Evolutionary conservation across 78 protist genomes (phyloP), one percentile per base, ranked within the genome.

Genomic region (Dictyostelium purpureum): DNA sequence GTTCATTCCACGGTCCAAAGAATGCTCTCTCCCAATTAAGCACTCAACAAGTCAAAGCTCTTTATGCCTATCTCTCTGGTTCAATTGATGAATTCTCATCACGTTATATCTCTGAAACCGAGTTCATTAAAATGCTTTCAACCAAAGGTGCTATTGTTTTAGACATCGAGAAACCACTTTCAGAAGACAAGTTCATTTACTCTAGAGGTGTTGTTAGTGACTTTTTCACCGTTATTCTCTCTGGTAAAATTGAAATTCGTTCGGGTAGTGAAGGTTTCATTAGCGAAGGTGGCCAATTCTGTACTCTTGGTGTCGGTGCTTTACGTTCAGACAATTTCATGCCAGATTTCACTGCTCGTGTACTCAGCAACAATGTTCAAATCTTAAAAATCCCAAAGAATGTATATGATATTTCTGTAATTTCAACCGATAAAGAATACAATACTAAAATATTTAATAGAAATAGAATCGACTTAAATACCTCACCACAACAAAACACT

Each of bases 251-350:
- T 11, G 95, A 89, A 54, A 73, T 94, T 49, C 51, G 56, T 26
- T 74, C 89, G 3, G 95, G 95, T 52, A 49, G 49, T 21, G 96
- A 94, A 47, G 93, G 78, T 11, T 73, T 94, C 40, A 47, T 70
- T 47, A 91, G 95, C 11, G 89, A 87, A 26, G 81, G 78, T 52
- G 97, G 97, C 24, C 97, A 95, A 42, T 95, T 82, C 77, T 42
- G 90, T n/a, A 75, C 87, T 6, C 49, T 90, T 2, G 95, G 95
- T 75, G 38, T 90, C n/a, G 82, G 85, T 24, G 89, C 87, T 6
- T 66, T 90, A 3, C 79, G 56, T 57, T 11, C 38, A 0, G 85
- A 88, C 10, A 47, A 52, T 6, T 88, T 88, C 43, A n/a, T 63
- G 1, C 94, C 94, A 63, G 94, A 88, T n/a, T 88, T 88, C 21